phyloP scores from a whole-genome alignment of 1,284 basidiomycete species.

The Boletus subluridellus region DNA sequence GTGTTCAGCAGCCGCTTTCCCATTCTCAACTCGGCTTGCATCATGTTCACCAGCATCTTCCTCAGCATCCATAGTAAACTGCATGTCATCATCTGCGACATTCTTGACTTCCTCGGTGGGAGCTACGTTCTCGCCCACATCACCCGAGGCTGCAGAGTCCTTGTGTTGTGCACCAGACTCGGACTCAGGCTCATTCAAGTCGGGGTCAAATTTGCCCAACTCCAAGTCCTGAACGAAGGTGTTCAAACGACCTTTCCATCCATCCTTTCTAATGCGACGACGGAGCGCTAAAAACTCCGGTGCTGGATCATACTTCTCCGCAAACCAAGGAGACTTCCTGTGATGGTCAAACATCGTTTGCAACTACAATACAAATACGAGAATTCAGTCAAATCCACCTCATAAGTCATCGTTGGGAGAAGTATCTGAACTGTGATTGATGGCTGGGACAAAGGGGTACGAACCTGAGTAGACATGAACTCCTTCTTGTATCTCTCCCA shows the following conservation, averaged over 20 bases:
- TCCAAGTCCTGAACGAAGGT: slow-evolving; percentile 76
- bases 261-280: slow-evolving; percentile 72
- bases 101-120: slow-evolving; percentile 49
- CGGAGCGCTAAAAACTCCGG: slow-evolving; percentile 68
- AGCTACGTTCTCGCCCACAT: slow-evolving; percentile 30
- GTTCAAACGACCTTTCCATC: slow-evolving; percentile 71
- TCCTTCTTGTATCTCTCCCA: slow-evolving; percentile 94
- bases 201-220: slow-evolving; percentile 78
- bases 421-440: slow-evolving; percentile 15
- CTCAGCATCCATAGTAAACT: slow-evolving; percentile 64
- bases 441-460: slow-evolving; percentile 32
- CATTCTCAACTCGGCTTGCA: slow-evolving; percentile 55
- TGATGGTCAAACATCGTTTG: slow-evolving; percentile 91
- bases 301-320: slow-evolving; percentile 84
- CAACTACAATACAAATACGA: slow-evolving; percentile 58
- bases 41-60: slow-evolving; percentile 66
- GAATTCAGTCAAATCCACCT: slow-evolving; percentile 33
- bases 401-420: slow-evolving; percentile 12
- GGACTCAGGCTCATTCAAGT: slow-evolving; percentile 55
- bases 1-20: slow-evolving; percentile 46
- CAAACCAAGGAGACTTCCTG: slow-evolving; percentile 89
- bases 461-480: slow-evolving; percentile 79
- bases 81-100: slow-evolving; percentile 55
- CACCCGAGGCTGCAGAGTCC: slow-evolving; percentile 42
- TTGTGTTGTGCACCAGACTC: slow-evolving; percentile 47